These are phyloP conservation scores for Cordyceps sp. DNA, from an alignment of 2,329 filamentous ascomycete species.

Conservation along the genomic window DNA sequence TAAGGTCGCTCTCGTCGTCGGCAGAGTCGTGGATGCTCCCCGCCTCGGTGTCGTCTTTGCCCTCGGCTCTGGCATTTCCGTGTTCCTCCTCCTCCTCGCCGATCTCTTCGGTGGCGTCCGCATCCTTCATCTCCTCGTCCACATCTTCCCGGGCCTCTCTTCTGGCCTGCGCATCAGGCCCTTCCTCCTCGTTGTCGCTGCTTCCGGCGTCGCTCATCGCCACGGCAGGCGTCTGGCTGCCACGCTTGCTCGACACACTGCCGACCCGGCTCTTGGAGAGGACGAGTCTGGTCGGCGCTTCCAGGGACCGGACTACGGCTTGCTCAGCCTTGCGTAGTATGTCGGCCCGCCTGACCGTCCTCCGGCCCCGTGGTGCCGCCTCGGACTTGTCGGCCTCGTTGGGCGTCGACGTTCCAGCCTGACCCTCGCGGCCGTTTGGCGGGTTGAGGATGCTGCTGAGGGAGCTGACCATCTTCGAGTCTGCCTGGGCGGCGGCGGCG, in stretches of 20 bases:
- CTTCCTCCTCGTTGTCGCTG: constrained; percentile 22
- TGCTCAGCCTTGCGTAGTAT: constrained; percentile 46
- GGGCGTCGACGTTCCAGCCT: constrained; percentile 16
- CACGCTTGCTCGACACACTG: constrained; percentile 34
- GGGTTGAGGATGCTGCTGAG: constrained; percentile 26
- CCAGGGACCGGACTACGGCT: constrained; percentile 31
- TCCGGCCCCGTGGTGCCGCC: constrained; percentile 21
- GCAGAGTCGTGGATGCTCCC: constrained; percentile 48
- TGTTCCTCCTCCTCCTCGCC: constrained; percentile 12
- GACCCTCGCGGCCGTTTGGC: constrained; percentile 20
- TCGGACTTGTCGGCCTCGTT: constrained; percentile 24
- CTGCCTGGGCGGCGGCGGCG: constrained; percentile 2
- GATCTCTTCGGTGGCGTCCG: constrained; percentile 12
- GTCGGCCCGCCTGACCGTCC: constrained; percentile 34
- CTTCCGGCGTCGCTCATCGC: constrained; percentile 19
- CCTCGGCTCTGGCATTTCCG: constrained; percentile 12
- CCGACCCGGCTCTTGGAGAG: constrained; percentile 29
- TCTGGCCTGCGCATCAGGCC: constrained; percentile 21
- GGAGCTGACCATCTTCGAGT: constrained; percentile 15
- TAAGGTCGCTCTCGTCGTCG: constrained; percentile 54
- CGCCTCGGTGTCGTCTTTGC: constrained; percentile 14
- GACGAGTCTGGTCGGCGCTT: constrained; percentile 21
- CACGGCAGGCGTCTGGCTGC: constrained; percentile 20
- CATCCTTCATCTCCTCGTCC: constrained; percentile 28
- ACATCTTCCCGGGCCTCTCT: constrained; percentile 16